These are phyloP conservation scores for Pseudognaphalium luteoalbum DNA, from an alignment of 129 eudicot species.

Conservation along the genomic window DNA sequence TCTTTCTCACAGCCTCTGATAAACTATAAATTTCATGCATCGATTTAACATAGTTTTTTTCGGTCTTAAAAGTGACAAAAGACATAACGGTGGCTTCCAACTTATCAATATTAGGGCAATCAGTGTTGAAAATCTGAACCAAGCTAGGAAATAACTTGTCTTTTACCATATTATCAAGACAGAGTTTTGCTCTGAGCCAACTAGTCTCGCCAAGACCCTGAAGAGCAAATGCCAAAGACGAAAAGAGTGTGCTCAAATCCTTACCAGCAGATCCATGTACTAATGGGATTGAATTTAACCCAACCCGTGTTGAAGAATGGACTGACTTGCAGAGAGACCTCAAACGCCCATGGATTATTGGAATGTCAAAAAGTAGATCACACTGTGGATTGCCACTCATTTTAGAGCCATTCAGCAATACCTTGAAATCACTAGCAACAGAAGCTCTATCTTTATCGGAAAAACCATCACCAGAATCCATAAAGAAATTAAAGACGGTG, in stretches of 20 bases:
- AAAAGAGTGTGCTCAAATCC: constrained; percentile 32
- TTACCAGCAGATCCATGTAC: constrained; percentile 30
- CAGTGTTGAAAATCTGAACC: constrained; percentile 28
- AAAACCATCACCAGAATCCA: constrained; percentile 80
- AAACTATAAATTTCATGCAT: constrained; percentile 47
- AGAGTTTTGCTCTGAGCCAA: constrained; percentile 38
- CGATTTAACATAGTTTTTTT: constrained; percentile 40
- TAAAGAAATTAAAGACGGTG: constrained; percentile 43
- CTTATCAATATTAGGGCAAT: constrained; percentile 36
- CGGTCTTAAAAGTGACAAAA: constrained; percentile 27
- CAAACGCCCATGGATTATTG: constrained; percentile 58
- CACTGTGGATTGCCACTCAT: constrained; percentile 39
- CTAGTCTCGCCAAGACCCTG: constrained; percentile 55
- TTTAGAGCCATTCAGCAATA: constrained; percentile 76
- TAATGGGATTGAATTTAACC: constrained; percentile 47
- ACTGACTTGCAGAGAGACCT: constrained; percentile 49
- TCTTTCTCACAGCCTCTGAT: constrained; percentile 44
- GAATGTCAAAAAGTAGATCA: constrained; percentile 40
- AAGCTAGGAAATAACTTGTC: constrained; percentile 35
- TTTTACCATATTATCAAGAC: constrained; percentile 38
- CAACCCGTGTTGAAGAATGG: constrained; percentile 55
- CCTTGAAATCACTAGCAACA: constrained; percentile 71
- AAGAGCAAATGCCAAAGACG: constrained; percentile 43
- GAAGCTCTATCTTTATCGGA: constrained; percentile 62
- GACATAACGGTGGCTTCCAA: constrained; percentile 35